These are phyloP conservation scores for Staphylotrichum tortipilum DNA, from an alignment of 495 filamentous ascomycete genomes.

Conservation along the genomic window DNA sequence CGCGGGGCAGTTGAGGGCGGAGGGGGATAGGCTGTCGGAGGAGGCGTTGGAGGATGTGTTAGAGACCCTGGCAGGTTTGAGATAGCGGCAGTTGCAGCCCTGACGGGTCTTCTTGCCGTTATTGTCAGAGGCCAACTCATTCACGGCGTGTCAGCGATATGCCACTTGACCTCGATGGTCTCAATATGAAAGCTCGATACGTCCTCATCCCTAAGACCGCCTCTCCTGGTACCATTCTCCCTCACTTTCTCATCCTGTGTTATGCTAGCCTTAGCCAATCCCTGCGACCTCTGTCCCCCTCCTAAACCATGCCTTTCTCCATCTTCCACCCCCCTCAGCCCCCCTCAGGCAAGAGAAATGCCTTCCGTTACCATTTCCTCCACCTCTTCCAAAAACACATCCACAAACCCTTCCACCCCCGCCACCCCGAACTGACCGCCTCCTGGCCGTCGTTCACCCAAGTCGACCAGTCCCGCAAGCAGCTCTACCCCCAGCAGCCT, in stretches of 20 bases:
- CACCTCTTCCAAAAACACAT: not conserved
- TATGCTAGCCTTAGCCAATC: too few relatives aligned
- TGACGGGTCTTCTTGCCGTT: not conserved
- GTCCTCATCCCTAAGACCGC: too few relatives aligned
- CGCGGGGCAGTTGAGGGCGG: conserved; percentile 25
- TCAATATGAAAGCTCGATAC: too few relatives aligned
- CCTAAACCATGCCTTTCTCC: too few relatives aligned
- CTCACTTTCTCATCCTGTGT: too few relatives aligned
- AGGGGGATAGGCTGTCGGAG: conserved; percentile 6
- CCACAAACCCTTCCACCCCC: not conserved
- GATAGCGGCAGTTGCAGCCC: not conserved
- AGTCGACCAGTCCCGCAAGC: not conserved
- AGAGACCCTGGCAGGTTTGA: conserved; percentile 13
- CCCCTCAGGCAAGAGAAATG: too few relatives aligned
- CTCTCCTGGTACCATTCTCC: too few relatives aligned
- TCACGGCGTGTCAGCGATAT: too few relatives aligned
- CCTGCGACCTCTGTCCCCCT: too few relatives aligned
- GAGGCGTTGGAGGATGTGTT: conserved; percentile 23
- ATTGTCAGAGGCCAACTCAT: not conserved
- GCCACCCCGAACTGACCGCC: not conserved
- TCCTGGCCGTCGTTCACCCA: not conserved
- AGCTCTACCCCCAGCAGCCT: not conserved
- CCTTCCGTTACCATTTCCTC: too few relatives aligned
- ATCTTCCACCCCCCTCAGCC: too few relatives aligned
- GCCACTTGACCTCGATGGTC: too few relatives aligned